A percentile compares a stretch with the other conserved stretches of the same genome.
Evolutionary conservation across 139 green algal genomes (phyloP).

Genomic region (Pleodorina starrii): DNA sequence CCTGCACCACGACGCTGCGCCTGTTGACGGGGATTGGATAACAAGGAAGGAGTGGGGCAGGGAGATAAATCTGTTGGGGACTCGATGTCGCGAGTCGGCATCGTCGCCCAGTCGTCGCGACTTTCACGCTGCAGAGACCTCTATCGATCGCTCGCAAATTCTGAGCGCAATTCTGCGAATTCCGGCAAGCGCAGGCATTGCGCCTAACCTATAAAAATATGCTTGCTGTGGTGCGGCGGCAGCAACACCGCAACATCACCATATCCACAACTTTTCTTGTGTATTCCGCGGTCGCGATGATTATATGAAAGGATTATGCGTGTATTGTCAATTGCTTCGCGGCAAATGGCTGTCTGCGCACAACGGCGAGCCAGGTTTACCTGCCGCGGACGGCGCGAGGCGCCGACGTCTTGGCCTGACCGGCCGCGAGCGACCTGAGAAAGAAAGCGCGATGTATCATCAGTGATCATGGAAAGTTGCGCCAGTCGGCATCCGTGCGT

Average conservation of each 20-base stretch:
- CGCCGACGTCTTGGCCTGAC: constrained; percentile 35
- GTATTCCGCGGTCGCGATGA: not conserved
- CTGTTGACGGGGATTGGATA: not conserved
- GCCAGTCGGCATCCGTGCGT: too few relatives aligned
- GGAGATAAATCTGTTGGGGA: too few relatives aligned
- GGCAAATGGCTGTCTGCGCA: too few relatives aligned
- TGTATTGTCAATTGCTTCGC: too few relatives aligned
- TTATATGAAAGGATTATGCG: not conserved
- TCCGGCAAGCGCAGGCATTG: too few relatives aligned
- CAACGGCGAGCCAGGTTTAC: not conserved
- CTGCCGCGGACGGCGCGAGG: constrained; percentile 45
- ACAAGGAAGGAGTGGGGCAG: not conserved
- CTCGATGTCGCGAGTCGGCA: too few relatives aligned
- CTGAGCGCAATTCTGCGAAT: too few relatives aligned
- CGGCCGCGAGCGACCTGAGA: constrained; percentile 27
- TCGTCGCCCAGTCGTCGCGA: too few relatives aligned
- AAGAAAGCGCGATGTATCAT: not conserved
- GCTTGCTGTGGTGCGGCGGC: constrained; percentile 5
- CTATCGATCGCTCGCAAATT: too few relatives aligned
- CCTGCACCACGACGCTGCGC: constrained; percentile 63
- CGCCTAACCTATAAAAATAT: too few relatives aligned
- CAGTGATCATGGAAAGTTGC: too few relatives aligned
- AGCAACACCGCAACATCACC: not conserved
- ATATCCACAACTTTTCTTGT: constrained; percentile 3
- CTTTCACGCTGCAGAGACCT: too few relatives aligned